Conservation (phyloP, 768 basidiomycete genomes). For the Sporobolomyces roseus region DNA sequence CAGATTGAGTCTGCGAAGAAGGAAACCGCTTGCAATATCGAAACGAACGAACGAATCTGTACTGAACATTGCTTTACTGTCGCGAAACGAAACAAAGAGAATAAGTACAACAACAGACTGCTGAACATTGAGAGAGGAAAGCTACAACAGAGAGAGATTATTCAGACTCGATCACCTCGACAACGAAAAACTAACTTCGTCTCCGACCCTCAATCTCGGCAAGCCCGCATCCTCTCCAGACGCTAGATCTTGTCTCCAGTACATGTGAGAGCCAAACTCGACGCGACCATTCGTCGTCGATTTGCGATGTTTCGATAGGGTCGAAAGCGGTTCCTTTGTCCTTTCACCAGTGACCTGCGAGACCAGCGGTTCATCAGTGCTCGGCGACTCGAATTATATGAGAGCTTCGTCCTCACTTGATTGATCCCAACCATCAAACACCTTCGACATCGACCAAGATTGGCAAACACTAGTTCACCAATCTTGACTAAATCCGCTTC, state of each 20-base stretch:
- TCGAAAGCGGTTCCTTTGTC: constrained; percentile 30
- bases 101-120: no score
- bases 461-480: constrained; percentile 22
- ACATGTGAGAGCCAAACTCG: constrained; percentile 41
- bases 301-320: constrained; percentile 35
- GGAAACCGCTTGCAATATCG: no score
- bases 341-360: constrained; percentile 34
- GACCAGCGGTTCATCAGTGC: not conserved
- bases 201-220: no score
- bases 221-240: no score
- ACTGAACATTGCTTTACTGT: no score
- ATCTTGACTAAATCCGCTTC: constrained; percentile 19
- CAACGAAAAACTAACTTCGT: no score
- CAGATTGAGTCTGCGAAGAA: no score
- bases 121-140: no score
- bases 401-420: constrained; percentile 11
- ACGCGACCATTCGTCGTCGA: constrained; percentile 33
- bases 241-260: constrained; percentile 11
- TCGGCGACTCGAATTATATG: not conserved
- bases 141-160: no score
- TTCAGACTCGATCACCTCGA: no score
- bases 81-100: no score
- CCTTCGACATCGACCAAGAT: constrained; percentile 39
- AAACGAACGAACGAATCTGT: no score
- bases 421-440: constrained; percentile 44